Evolutionary conservation across 2,329 filamentous ascomycete species (phyloP).

Genomic region (Monilinia polystroma): DNA sequence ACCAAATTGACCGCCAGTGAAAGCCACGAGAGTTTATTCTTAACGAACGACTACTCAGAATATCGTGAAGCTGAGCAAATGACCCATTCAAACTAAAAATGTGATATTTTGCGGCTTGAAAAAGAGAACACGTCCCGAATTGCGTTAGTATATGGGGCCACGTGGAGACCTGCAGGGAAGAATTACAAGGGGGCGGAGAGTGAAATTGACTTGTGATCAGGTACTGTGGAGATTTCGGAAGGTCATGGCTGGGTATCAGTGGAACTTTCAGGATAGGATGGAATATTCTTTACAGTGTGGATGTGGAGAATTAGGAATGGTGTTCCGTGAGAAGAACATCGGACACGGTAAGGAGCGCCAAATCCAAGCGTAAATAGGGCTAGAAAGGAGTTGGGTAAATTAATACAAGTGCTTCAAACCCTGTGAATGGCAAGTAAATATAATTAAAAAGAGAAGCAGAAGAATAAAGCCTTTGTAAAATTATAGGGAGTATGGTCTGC

Average conservation of each 20-base stretch:
- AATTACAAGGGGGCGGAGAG: background rate
- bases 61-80: background rate
- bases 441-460: background rate
- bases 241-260: conserved; percentile 4
- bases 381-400: background rate
- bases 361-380: background rate
- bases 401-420: background rate
- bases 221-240: background rate
- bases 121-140: background rate
- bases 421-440: background rate
- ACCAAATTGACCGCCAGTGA: background rate
- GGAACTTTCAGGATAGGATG: background rate
- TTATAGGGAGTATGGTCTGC: conserved; percentile 3
- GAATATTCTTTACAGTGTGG: background rate
- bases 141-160: background rate
- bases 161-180: background rate
- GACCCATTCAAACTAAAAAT: background rate
- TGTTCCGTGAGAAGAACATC: background rate
- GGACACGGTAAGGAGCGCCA: background rate
- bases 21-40: background rate
- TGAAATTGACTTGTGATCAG: background rate
- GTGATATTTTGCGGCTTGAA: background rate
- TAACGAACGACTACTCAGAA: background rate
- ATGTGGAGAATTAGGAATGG: background rate
- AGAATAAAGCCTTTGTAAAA: background rate